A percentile compares a stretch with the other conserved stretches of the same genome.
Evolutionary conservation across 1,284 basidiomycete species (phyloP).

Genomic region (Pseudozyma flocculosa): DNA sequence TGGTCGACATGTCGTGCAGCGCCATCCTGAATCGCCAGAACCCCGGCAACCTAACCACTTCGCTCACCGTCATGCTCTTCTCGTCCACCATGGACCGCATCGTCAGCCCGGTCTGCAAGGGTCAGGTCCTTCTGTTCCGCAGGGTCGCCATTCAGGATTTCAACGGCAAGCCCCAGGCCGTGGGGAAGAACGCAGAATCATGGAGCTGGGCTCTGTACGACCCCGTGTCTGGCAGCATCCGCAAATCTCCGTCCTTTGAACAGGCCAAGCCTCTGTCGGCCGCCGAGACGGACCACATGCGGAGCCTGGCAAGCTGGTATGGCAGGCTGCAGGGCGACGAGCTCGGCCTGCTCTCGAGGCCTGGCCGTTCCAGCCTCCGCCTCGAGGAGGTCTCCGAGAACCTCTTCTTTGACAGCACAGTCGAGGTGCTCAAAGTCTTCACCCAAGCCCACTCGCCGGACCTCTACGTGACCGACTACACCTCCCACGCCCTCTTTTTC

Average conservation of each 20-base stretch:
- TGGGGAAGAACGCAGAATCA: conserved; percentile 16
- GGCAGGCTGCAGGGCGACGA: conserved; percentile 21
- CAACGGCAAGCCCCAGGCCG: conserved; percentile 22
- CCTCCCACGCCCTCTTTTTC: conserved; percentile 32
- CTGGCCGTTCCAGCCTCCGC: conserved; percentile 16
- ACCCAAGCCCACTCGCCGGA: conserved; percentile 33
- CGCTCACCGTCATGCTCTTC: conserved; percentile 36
- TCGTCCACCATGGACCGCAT: conserved; percentile 16
- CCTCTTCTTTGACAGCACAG: conserved; percentile 40
- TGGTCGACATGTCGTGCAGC: conserved; percentile 29
- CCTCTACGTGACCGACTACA: conserved; percentile 52
- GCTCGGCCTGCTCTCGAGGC: conserved; percentile 14
- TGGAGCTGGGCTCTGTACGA: conserved; percentile 34
- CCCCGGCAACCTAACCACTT: conserved; percentile 12
- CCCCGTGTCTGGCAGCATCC: conserved; percentile 22
- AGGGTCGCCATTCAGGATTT: conserved; percentile 30
- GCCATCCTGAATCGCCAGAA: not conserved
- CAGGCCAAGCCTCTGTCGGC: conserved; percentile 9
- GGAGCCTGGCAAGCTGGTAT: conserved; percentile 28
- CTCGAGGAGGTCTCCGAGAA: conserved; percentile 27
- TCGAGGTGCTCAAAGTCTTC: conserved; percentile 45
- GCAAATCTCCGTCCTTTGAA: conserved; percentile 19
- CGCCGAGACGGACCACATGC: conserved; percentile 33
- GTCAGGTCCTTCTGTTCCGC: conserved; percentile 29
- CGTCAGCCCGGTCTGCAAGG: conserved; percentile 12